A percentile compares a stretch with the other conserved stretches of the same genome.
phyloP scores from a whole-genome alignment of 208 protist genomes.

The Endotrypanum monterogeii region DNA sequence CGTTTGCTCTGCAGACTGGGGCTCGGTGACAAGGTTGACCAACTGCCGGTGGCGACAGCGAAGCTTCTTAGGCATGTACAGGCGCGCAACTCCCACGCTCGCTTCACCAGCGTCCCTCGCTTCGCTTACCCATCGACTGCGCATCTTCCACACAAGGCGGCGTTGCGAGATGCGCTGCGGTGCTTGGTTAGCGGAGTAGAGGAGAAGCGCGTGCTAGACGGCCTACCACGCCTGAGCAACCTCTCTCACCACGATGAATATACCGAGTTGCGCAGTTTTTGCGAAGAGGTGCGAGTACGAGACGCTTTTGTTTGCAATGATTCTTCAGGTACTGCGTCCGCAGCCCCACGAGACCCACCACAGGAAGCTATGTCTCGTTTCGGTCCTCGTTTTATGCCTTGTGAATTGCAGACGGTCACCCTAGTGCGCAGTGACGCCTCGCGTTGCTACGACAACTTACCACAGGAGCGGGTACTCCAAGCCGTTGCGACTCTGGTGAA shows the following conservation, averaged over 20 bases:
- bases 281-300: constrained; percentile 24
- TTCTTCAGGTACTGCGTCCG: background rate
- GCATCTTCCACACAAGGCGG: constrained; percentile 19
- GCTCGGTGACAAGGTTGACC: background rate
- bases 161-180: constrained; percentile 44
- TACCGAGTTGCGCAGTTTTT: constrained; percentile 63
- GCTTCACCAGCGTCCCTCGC: background rate
- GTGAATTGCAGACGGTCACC: constrained; percentile 4
- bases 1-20: constrained; percentile 1
- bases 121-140: background rate
- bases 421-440: constrained; percentile 56
- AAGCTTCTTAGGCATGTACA: background rate
- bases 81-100: background rate
- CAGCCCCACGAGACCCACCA: background rate
- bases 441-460: constrained; percentile 75
- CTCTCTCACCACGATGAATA: constrained; percentile 64
- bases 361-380: background rate
- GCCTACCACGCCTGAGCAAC: constrained; percentile 39
- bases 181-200: constrained; percentile 59
- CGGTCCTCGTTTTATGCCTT: background rate
- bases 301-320: background rate
- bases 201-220: constrained; percentile 34
- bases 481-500: constrained; percentile 37
- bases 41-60: constrained; percentile 6
- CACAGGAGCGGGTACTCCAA: constrained; percentile 50